Conservation (phyloP, 2,329 filamentous ascomycete genomes). For the Coniochaeta pulveracea region DNA sequence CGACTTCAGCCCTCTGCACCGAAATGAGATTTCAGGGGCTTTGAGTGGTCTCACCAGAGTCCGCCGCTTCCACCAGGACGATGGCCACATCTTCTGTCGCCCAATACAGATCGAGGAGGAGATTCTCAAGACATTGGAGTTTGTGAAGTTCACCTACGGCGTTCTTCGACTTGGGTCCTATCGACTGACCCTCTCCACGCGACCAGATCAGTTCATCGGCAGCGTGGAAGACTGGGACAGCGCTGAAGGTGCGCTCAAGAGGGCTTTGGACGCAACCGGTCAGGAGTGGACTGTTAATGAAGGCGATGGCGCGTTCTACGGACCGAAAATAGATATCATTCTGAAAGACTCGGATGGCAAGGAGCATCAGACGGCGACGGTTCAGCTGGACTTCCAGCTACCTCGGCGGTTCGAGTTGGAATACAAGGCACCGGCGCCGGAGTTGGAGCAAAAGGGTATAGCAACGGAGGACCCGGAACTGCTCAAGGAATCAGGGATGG, state of each 20-base stretch:
- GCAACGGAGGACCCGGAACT: slow-evolving; percentile 34
- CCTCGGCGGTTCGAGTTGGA: slow-evolving; percentile 70
- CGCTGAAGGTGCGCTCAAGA: slow-evolving; percentile 55
- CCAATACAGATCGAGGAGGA: slow-evolving; percentile 64
- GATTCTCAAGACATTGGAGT: slow-evolving; percentile 62
- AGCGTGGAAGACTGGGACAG: slow-evolving; percentile 54
- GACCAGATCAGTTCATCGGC: slow-evolving; percentile 68
- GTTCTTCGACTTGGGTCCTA: slow-evolving; percentile 63
- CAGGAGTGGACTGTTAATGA: slow-evolving; percentile 64
- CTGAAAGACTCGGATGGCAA: slow-evolving; percentile 71
- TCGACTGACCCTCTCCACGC: slow-evolving; percentile 65
- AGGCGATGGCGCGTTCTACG: slow-evolving; percentile 83
- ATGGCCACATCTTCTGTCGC: slow-evolving; percentile 83
- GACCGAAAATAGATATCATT: slow-evolving; percentile 84
- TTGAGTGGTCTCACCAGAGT: slow-evolving; percentile 75
- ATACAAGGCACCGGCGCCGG: slow-evolving; percentile 60
- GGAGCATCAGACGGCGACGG: slow-evolving; percentile 79
- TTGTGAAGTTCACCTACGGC: slow-evolving; percentile 61
- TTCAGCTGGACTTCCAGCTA: slow-evolving; percentile 84
- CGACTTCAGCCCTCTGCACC: slow-evolving; percentile 78
- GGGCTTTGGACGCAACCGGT: slow-evolving; percentile 51
- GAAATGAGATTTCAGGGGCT: slow-evolving; percentile 76
- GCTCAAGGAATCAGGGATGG: slow-evolving; percentile 42
- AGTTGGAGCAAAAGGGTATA: slow-evolving; percentile 42
- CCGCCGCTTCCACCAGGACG: slow-evolving; percentile 80